phyloP scores from a whole-genome alignment of 2,329 filamentous ascomycete genomes.

The Fusarium compactum region DNA sequence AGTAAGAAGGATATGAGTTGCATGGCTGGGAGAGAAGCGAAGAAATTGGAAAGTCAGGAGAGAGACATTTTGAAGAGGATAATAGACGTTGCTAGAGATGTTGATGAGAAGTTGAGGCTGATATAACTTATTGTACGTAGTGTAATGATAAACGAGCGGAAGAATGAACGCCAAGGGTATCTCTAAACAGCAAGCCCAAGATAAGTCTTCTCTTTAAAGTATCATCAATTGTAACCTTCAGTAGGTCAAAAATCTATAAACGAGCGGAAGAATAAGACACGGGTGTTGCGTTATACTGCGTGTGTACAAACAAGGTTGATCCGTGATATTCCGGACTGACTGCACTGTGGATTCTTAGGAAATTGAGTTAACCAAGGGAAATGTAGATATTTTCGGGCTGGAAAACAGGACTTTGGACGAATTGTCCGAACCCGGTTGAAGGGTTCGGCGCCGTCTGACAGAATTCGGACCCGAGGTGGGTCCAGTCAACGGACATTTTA shows the following conservation, averaged over 20 bases:
- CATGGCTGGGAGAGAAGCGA: conserved; percentile 47
- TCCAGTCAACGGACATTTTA: background rate
- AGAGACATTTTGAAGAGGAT: conserved; percentile 6
- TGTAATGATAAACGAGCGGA: background rate
- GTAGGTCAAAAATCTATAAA: too few species aligned
- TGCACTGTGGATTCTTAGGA: too few species aligned
- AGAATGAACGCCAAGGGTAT: too few species aligned
- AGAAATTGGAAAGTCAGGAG: conserved; percentile 11
- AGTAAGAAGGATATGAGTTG: conserved; percentile 54
- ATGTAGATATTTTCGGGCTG: too few species aligned
- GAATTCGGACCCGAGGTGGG: background rate
- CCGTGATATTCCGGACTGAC: background rate
- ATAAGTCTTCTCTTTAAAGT: too few species aligned
- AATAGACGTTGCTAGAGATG: conserved; percentile 26
- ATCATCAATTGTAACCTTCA: too few species aligned
- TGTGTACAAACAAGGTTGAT: accelerated
- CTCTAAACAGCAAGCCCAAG: too few species aligned
- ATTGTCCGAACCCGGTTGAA: background rate
- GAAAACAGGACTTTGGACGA: background rate
- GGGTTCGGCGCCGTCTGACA: background rate
- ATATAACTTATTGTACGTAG: conserved; percentile 4
- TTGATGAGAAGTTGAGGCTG: conserved; percentile 21
- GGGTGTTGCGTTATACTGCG: too few species aligned
- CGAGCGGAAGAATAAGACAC: background rate
- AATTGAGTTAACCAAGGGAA: too few species aligned